Evolutionary conservation across 1,139 yeast species (phyloP).

Genomic region (Hyphopichia burtonii): DNA sequence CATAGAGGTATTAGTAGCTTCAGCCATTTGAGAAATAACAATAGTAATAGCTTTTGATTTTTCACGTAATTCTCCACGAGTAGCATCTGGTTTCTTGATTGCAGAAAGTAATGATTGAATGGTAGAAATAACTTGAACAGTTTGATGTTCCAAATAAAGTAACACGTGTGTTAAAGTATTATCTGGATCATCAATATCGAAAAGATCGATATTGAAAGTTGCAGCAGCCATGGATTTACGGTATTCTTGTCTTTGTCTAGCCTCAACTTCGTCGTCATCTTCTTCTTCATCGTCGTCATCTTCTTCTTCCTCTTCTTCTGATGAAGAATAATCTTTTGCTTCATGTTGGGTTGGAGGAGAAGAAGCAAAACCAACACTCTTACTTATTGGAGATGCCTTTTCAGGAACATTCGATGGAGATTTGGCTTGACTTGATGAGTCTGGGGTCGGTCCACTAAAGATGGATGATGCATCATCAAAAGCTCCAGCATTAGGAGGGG

Average conservation of each 20-base stretch:
- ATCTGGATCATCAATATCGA: slow-evolving; percentile 82
- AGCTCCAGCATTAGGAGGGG: neutral
- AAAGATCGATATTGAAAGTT: slow-evolving; percentile 66
- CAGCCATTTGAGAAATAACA: slow-evolving; percentile 85
- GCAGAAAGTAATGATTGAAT: slow-evolving; percentile 79
- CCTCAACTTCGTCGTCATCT: slow-evolving; percentile 28
- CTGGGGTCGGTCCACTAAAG: neutral
- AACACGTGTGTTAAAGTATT: slow-evolving; percentile 83
- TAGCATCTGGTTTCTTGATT: slow-evolving; percentile 73
- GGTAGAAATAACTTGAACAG: slow-evolving; percentile 86
- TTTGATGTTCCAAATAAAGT: slow-evolving; percentile 87
- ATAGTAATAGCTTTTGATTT: slow-evolving; percentile 72
- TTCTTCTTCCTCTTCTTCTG: slow-evolving; percentile 11
- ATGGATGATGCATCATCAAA: slow-evolving; percentile 1
- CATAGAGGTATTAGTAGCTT: slow-evolving; percentile 88
- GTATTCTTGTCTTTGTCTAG: slow-evolving; percentile 47
- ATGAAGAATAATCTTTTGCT: slow-evolving; percentile 11
- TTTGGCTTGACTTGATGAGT: neutral
- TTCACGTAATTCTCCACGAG: slow-evolving; percentile 68
- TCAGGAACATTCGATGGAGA: neutral
- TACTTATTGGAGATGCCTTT: neutral
- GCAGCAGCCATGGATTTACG: slow-evolving; percentile 55
- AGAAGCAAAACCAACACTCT: slow-evolving; percentile 4
- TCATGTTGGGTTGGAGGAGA: slow-evolving; percentile 7
- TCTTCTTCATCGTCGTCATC: slow-evolving; percentile 20